Base-by-base conservation (phyloP, 306 rosid genomes). In the Gillenia trifoliata region DNA sequence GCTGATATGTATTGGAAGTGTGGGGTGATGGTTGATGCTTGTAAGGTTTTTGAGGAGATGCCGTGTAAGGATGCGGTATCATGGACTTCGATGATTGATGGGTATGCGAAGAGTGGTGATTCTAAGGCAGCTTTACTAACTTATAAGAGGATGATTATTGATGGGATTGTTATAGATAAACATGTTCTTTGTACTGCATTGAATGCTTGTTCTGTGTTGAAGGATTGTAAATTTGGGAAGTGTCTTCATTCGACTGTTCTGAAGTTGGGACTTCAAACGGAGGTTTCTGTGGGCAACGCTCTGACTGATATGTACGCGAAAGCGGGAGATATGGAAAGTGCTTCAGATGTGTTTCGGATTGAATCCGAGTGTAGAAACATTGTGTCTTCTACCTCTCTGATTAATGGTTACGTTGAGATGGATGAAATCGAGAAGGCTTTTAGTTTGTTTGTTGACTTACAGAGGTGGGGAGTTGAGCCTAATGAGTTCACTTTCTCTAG, bases 11-110 rank as follows among this genome's bases (percentile, higher is more conserved):
- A 89, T 64, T 89, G 86, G 0, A 87, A 85, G 65, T 85, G 83
- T 15, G 83, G 87, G 50, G 49, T 57, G 28, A 79, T 85, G 57
- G 41, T 47, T 41, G 86, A 85, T 34, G 85, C 88, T 55, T 85
- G 79, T 64, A 85, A 83, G 83, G 75, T 83, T 43, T 86, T 86
- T 45, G 85, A 86, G 66, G 93, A 83, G 66, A 79, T 85, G 77
- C 88, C 86, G 29, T 70, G 34, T 64, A 86, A 86, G 81, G 93
- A 89, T 23, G 84, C 73, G 40, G 88, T 89, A 28, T 73, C 74
- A 13, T 89, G 93, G 93, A 87, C 88, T 1, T 63, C 84, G 2
- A 73, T 89, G 91, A 87, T 89, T 76, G 89, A 81, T 79, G 88
- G 93, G 62, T 86, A 75, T 73, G 78, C 72, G 5, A 85, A 87